Base-by-base conservation (phyloP, 257 asterid species). In the Petunia axillaris region DNA sequence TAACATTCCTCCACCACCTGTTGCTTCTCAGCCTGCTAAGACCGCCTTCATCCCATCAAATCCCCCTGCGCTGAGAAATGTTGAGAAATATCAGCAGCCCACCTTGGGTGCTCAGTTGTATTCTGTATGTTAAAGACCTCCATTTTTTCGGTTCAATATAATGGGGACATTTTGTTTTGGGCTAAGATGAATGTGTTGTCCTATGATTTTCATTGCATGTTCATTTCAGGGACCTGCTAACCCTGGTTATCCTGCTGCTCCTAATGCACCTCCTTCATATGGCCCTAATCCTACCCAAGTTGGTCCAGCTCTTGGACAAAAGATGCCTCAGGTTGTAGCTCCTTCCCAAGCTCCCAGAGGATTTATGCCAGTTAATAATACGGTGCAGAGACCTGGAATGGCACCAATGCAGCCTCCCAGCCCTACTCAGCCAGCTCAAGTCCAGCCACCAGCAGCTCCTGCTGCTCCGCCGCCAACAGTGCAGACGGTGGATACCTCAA, bases 381-480 rank as follows among this genome's bases (percentile, higher is more conserved):
- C 89, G 77, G 86, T 87, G 55, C 96, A 89, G 84, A 88, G 97
- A 85, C 91, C 95, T 66, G 96, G 90, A 73, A 86, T 93, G 91
- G 87, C 83, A 82, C 87, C 89, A 39, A 82, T 82, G 82, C 97
- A 91, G 88, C 97, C 95, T 81, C 85, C 92, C 66, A 91, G 92
- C 81, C 98, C 98, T 70, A 81, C 88, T 74, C 94, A 88, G 76
- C 86, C 87, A 35, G 85, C 91, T 84, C 87, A 93, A 57, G 80
- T 77, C 83, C 97, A 89, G 80, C 75, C 89, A 67, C 87, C 93
- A 25, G 96, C 81, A 78, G 7, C 95, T 82, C 95, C 98, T 67
- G 88, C 97, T 79, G 89, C 95, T 77, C 97, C 99, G n/a, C 98
- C 98, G 48, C 97, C 98, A 60, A 93, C 98, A 37, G 96, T 95